Percentiles rank a stretch among this genome's conserved stretches.
phyloP scores from a whole-genome alignment of 768 basidiomycete species.

The Kwoniella sp. region DNA sequence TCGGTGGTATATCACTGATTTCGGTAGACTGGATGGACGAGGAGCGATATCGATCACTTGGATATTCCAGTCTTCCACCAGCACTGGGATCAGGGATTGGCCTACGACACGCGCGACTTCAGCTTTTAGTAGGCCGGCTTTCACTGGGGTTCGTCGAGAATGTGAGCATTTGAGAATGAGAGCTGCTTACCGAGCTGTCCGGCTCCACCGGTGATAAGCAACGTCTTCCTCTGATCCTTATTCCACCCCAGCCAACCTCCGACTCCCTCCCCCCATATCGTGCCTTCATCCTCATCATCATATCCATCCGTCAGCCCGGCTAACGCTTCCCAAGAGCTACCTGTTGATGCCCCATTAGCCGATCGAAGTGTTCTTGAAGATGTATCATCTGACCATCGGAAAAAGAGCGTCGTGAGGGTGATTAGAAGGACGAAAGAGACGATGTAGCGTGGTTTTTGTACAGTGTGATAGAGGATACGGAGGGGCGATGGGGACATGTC shows the following conservation, averaged over 20 bases:
- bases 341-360: slow-evolving; percentile 10
- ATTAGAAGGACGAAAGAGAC: slow-evolving; percentile 15
- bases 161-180: too few species aligned
- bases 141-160: too few species aligned
- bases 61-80: slow-evolving; percentile 31
- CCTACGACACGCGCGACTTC: slow-evolving; percentile 18
- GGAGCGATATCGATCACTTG: slow-evolving; percentile 40
- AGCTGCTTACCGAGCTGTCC: slow-evolving; percentile 43
- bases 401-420: slow-evolving; percentile 3
- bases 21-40: slow-evolving; percentile 25
- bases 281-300: slow-evolving; percentile 9
- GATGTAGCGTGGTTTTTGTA: slow-evolving; percentile 21
- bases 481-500: slow-evolving; percentile 1
- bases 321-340: slow-evolving; percentile 22
- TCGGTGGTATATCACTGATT: slow-evolving; percentile 31
- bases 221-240: slow-evolving; percentile 21
- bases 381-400: slow-evolving; percentile 2
- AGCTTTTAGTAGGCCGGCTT: neutral
- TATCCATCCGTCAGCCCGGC: slow-evolving; percentile 1
- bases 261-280: neutral
- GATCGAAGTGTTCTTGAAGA: neutral
- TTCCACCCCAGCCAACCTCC: slow-evolving; percentile 19
- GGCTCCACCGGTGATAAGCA: slow-evolving; percentile 47
- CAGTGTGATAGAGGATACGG: neutral
- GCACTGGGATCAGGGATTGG: slow-evolving; percentile 35